Evolutionary conservation across 1,284 basidiomycete species (phyloP).

Genomic region (Leccinum angustisporum): DNA sequence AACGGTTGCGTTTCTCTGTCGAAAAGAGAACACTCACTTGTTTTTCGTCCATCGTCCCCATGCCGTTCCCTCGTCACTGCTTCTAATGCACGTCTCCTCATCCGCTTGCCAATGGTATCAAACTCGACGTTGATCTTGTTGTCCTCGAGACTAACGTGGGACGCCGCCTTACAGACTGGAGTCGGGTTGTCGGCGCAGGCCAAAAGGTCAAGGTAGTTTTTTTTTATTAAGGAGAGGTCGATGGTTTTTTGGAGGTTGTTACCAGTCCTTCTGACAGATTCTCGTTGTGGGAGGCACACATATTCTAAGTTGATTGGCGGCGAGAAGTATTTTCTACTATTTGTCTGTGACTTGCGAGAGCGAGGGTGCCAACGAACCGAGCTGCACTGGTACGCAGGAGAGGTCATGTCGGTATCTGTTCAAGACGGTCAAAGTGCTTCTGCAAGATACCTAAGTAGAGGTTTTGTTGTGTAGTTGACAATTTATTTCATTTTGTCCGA

Average conservation of each 20-base stretch:
- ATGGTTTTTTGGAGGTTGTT: conserved; percentile 55
- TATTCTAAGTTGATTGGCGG: neutral
- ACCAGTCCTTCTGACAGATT: conserved; percentile 48
- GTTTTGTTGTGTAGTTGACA: too few species aligned
- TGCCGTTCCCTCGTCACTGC: conserved; percentile 82
- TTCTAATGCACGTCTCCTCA: conserved; percentile 70
- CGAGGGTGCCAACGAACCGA: too few species aligned
- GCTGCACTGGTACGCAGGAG: neutral
- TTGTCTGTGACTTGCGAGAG: too few species aligned
- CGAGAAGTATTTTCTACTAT: neutral
- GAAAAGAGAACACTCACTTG: conserved; percentile 39
- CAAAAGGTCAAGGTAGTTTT: conserved; percentile 76
- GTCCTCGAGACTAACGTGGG: conserved; percentile 66
- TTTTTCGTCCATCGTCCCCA: conserved; percentile 89
- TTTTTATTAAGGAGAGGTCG: conserved; percentile 57
- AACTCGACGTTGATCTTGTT: conserved; percentile 83
- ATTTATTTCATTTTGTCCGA: too few species aligned
- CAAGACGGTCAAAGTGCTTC: too few species aligned
- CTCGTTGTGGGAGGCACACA: too few species aligned
- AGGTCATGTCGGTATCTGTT: conserved; percentile 25
- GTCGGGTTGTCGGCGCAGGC: conserved; percentile 81
- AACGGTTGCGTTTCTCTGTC: neutral
- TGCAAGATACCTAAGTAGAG: too few species aligned
- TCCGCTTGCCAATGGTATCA: conserved; percentile 67
- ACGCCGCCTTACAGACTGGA: conserved; percentile 58